Conservation (phyloP, 768 basidiomycete species). For the Astraeus odoratus region DNA sequence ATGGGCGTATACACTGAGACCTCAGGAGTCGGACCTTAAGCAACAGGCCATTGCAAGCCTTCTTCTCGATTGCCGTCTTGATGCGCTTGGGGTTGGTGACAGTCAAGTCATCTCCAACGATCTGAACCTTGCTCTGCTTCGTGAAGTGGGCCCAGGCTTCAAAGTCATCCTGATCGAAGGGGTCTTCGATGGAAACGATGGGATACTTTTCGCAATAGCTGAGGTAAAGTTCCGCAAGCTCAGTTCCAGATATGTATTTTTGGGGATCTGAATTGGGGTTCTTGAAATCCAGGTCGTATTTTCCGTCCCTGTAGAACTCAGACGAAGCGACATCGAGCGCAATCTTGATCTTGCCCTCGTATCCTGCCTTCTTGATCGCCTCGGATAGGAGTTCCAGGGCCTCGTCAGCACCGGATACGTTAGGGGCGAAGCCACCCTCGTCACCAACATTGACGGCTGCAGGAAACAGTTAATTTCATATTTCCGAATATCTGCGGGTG, state of each 20-base stretch:
- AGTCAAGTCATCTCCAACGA: constrained; percentile 94
- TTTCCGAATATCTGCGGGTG: neutral
- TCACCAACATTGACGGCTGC: constrained; percentile 99
- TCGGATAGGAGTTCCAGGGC: constrained; percentile 92
- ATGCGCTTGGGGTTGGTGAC: constrained; percentile 97
- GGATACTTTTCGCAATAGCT: constrained; percentile 88
- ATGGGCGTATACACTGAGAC: neutral
- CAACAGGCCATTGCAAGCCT: constrained; percentile 97
- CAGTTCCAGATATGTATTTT: constrained; percentile 89
- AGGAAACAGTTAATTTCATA: neutral
- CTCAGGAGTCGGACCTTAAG: constrained; percentile 58
- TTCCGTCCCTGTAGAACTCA: constrained; percentile 99
- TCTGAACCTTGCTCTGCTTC: constrained; percentile 69
- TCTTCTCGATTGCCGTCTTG: constrained; percentile 99
- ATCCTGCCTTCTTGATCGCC: constrained; percentile 97
- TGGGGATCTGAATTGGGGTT: constrained; percentile 98
- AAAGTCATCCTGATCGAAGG: constrained; percentile 99
- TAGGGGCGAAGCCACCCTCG: constrained; percentile 99
- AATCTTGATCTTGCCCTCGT: constrained; percentile 98
- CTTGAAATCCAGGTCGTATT: constrained; percentile 99
- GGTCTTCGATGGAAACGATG: constrained; percentile 93
- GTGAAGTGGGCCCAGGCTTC: constrained; percentile 96
- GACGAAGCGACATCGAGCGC: constrained; percentile 98
- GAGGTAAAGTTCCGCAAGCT: constrained; percentile 92
- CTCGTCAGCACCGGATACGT: constrained; percentile 95